These are phyloP conservation scores for Brassica nigra DNA, from an alignment of 345 rosid species.

Conservation along the genomic window DNA sequence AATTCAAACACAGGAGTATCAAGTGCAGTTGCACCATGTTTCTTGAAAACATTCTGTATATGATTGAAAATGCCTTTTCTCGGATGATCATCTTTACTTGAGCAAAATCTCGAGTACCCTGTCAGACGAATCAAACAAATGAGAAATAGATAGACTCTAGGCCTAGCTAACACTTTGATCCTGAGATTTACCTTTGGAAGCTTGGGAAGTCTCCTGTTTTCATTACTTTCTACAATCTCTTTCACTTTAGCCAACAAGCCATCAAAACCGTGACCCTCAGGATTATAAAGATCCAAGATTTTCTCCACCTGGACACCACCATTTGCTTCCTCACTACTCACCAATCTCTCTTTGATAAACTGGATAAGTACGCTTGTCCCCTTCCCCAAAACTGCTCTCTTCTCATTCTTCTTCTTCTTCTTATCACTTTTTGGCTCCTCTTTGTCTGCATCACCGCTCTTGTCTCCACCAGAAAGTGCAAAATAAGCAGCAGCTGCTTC, in stretches of 20 bases:
- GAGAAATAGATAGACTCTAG: background rate
- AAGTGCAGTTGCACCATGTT: conserved; percentile 87
- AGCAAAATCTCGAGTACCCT: conserved; percentile 95
- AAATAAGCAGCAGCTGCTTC: background rate
- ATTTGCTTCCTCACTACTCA: background rate
- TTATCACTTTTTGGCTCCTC: background rate
- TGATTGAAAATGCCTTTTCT: conserved; percentile 78
- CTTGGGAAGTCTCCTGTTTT: conserved; percentile 87
- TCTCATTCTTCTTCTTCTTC: background rate
- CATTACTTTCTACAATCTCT: conserved; percentile 86
- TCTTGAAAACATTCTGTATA: conserved; percentile 76
- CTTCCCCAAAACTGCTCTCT: background rate
- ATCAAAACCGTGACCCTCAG: conserved; percentile 30
- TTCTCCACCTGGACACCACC: background rate
- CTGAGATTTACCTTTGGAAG: conserved; percentile 66
- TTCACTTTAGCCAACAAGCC: conserved; percentile 58
- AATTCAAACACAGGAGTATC: conserved; percentile 96
- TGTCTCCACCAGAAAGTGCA: background rate
- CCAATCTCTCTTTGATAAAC: background rate
- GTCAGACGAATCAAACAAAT: conserved; percentile 17
- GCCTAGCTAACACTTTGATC: conserved; percentile 6
- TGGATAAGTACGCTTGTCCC: background rate
- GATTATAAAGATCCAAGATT: background rate
- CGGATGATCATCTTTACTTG: conserved; percentile 81
- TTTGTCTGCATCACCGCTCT: background rate